These are phyloP conservation scores for Candida tammaniensis DNA, from an alignment of 805 yeast genomes.

Conservation along the genomic window DNA sequence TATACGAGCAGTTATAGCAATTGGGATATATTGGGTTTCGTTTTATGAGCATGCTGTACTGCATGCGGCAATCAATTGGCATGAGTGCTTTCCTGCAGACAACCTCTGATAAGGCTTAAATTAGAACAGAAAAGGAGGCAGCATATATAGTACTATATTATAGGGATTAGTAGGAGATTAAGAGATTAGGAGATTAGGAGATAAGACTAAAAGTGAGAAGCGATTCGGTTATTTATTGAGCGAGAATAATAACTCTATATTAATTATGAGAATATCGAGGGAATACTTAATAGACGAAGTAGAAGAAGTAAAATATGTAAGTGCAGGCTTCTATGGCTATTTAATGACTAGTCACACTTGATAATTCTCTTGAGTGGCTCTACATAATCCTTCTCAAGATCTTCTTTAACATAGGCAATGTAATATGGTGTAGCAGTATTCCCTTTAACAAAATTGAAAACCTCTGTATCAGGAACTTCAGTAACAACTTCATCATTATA, in stretches of 20 bases:
- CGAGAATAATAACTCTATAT: too few relatives aligned
- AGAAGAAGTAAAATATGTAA: neutral
- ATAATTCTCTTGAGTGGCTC: constrained; percentile 61
- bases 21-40: too few relatives aligned
- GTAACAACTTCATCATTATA: constrained; percentile 96
- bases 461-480: constrained; percentile 65
- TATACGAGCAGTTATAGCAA: too few relatives aligned
- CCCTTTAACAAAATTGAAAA: constrained; percentile 59
- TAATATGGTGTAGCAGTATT: constrained; percentile 95
- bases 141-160: too few relatives aligned
- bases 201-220: neutral
- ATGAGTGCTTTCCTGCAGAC: too few relatives aligned
- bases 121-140: too few relatives aligned
- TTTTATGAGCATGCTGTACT: too few relatives aligned
- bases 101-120: too few relatives aligned
- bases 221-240: neutral
- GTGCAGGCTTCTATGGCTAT: too few relatives aligned
- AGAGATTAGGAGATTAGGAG: neutral
- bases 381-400: constrained; percentile 48
- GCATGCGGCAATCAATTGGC: too few relatives aligned
- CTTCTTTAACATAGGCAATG: constrained; percentile 76
- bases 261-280: neutral
- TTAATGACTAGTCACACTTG: neutral
- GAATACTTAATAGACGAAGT: neutral
- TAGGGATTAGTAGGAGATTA: too few relatives aligned